A percentile compares a stretch with the other conserved stretches of the same genome.
These are phyloP conservation scores for Claviceps paspali DNA, from an alignment of 2,329 filamentous ascomycete species.

Conservation along the genomic window DNA sequence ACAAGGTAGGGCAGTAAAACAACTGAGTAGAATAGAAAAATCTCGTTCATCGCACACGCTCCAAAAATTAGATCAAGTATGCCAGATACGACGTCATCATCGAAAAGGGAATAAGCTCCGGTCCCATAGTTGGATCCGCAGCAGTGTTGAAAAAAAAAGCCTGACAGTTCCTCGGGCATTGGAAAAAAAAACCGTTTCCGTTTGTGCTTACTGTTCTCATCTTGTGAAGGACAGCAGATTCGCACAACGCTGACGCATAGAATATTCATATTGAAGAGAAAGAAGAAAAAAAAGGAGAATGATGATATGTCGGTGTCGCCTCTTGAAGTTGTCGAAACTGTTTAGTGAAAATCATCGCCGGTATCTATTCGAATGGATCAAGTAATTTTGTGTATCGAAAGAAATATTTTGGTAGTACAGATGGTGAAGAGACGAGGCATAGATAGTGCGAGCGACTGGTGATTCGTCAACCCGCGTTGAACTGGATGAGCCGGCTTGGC, in stretches of 20 bases:
- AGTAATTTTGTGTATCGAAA: constrained; percentile 26
- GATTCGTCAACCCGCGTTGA: constrained; percentile 10
- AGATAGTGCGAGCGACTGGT: constrained; percentile 14
- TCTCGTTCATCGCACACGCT: constrained; percentile 8
- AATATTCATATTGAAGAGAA: constrained; percentile 14
- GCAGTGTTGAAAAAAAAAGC: constrained; percentile 8
- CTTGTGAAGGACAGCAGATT: constrained; percentile 17
- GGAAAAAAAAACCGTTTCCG: constrained; percentile 17
- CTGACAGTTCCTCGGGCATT: constrained; percentile 13
- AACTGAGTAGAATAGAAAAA: constrained; percentile 10
- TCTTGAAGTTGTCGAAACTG: constrained; percentile 17
- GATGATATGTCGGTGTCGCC: constrained; percentile 32
- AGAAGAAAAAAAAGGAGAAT: constrained; percentile 16
- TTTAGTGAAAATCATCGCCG: constrained; percentile 10
- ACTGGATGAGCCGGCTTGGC: neutral
- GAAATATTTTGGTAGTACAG: constrained; percentile 33
- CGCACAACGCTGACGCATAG: constrained; percentile 9
- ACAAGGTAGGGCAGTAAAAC: constrained; percentile 15
- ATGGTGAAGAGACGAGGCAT: constrained; percentile 12
- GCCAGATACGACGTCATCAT: constrained; percentile 3
- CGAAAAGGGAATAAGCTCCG: constrained; percentile 5
- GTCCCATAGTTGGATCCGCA: constrained; percentile 8
- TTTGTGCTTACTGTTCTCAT: constrained; percentile 27
- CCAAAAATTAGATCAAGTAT: constrained; percentile 9
- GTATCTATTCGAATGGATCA: constrained; percentile 13